Conservation (phyloP, 371 early-diverging fungal genomes). For the Mucor sp. region DNA sequence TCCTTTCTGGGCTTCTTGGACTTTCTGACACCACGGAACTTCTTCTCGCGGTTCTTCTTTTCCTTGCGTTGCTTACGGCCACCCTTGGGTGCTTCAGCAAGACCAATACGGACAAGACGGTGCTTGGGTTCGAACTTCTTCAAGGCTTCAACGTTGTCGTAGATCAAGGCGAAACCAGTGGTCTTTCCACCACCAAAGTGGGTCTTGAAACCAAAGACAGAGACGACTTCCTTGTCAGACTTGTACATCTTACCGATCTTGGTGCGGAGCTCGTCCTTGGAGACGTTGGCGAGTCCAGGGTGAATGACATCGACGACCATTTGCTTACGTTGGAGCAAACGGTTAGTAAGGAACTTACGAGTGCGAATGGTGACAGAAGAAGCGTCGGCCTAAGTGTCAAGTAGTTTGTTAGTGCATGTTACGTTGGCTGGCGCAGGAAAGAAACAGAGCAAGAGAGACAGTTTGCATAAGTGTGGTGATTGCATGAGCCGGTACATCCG, state of each 20-base stretch:
- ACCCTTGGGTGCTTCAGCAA: conserved; percentile 75
- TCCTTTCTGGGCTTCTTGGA: conserved; percentile 76
- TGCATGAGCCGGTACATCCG: background rate
- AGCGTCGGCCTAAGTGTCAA: conserved; percentile 61
- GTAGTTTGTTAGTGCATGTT: background rate
- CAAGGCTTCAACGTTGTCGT: conserved; percentile 93
- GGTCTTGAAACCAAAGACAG: conserved; percentile 96
- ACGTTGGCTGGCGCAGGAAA: background rate
- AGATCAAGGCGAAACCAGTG: conserved; percentile 97
- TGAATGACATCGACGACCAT: conserved; percentile 98
- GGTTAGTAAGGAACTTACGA: conserved; percentile 99
- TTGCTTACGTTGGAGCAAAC: conserved; percentile 97
- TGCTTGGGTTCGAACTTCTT: conserved; percentile 99
- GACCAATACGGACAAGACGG: conserved; percentile 89
- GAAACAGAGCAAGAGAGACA: background rate
- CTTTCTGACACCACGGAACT: conserved; percentile 98
- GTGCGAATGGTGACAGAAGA: conserved; percentile 92
- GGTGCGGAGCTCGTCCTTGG: conserved; percentile 93
- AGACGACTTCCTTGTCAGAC: conserved; percentile 87
- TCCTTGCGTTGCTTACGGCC: conserved; percentile 99
- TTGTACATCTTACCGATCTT: conserved; percentile 98
- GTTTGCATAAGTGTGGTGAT: background rate
- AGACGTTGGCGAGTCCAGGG: conserved; percentile 91
- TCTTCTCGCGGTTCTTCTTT: conserved; percentile 99
- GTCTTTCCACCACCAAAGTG: conserved; percentile 98